Conservation (phyloP, 2,329 filamentous ascomycete species). For the Sarocladium brachiariae region DNA sequence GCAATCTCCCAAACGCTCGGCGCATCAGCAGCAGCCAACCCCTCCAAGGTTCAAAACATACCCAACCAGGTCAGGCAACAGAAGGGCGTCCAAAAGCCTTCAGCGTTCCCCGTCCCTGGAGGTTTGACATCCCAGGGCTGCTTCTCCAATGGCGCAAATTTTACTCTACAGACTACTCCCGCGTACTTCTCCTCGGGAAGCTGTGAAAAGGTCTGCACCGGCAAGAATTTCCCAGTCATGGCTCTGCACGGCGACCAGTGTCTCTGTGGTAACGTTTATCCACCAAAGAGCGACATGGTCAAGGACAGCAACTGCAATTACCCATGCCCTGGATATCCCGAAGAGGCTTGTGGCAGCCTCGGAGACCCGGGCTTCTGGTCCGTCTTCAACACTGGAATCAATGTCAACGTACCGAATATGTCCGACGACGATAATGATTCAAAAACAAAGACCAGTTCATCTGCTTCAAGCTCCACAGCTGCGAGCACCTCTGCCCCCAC, state of each 20-base stretch:
- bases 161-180: slow-evolving; percentile 21
- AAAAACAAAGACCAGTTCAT: slow-evolving; percentile 11
- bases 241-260: slow-evolving; percentile 59
- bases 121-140: slow-evolving; percentile 43
- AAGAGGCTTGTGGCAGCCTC: slow-evolving; percentile 51
- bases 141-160: slow-evolving; percentile 36
- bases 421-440: slow-evolving; percentile 5
- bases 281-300: slow-evolving; percentile 47
- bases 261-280: slow-evolving; percentile 66
- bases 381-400: slow-evolving; percentile 44
- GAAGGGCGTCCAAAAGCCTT: slow-evolving; percentile 26
- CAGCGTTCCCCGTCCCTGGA: slow-evolving; percentile 27
- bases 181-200: slow-evolving; percentile 28
- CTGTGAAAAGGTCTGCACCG: slow-evolving; percentile 34
- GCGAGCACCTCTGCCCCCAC: slow-evolving; percentile 20
- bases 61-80: slow-evolving; percentile 20
- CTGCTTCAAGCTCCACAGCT: slow-evolving; percentile 16
- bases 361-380: slow-evolving; percentile 27
- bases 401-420: slow-evolving; percentile 31
- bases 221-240: slow-evolving; percentile 47
- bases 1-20: slow-evolving; percentile 20
- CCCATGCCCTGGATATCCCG: slow-evolving; percentile 55
- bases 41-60: background rate
- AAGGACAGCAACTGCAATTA: slow-evolving; percentile 53
- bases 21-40: slow-evolving; percentile 15